Conservation (phyloP, 805 yeast genomes). For the Suhomyces canberraensis region DNA sequence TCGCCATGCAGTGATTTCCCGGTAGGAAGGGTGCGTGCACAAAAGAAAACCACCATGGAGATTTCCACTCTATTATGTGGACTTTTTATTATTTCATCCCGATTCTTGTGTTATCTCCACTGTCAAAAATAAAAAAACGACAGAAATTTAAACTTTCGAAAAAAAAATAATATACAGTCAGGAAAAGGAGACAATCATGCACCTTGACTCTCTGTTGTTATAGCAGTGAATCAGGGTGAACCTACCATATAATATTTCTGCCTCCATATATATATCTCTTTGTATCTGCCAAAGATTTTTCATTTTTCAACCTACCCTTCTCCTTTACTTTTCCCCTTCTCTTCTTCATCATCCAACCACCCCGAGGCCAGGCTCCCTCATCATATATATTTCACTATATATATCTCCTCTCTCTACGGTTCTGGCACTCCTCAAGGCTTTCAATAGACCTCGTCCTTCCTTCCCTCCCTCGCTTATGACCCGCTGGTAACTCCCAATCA, state of each 20-base stretch:
- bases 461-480: not conserved
- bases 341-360: not conserved
- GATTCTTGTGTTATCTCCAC: slow-evolving; percentile 3
- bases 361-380: not conserved
- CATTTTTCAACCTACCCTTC: not conserved
- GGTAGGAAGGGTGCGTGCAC: not conserved
- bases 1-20: not conserved
- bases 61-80: slow-evolving; percentile 1
- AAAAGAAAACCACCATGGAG: slow-evolving; percentile 1
- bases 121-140: slow-evolving; percentile 2
- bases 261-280: slow-evolving; percentile 5
- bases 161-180: too few species aligned
- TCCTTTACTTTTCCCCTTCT: not conserved
- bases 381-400: slow-evolving; percentile 4
- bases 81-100: slow-evolving; percentile 1
- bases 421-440: too few species aligned
- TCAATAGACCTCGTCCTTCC: too few species aligned
- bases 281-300: slow-evolving; percentile 3
- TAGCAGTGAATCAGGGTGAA: slow-evolving; percentile 6
- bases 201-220: slow-evolving; percentile 2
- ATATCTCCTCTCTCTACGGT: not conserved
- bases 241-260: not conserved
- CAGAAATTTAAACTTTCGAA: too few species aligned
- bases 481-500: not conserved
- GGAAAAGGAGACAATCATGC: slow-evolving; percentile 5